Evolutionary conservation across 768 basidiomycete genomes (phyloP), one percentile per base, ranked within the genome.

Genomic region (Leccinellum rugosiceps): DNA sequence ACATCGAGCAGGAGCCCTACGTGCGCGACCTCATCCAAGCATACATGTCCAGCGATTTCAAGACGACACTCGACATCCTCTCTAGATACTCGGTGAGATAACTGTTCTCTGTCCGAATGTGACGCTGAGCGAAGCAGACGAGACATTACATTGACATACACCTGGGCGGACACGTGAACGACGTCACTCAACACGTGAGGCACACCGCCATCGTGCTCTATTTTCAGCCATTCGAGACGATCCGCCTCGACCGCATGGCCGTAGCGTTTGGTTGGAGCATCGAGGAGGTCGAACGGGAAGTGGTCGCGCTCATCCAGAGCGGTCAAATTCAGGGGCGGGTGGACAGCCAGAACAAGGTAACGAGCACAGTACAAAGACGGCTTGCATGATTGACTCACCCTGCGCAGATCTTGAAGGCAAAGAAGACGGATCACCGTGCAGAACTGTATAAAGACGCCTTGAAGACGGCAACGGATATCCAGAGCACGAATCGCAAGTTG

Each of bases 21-120:
- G 69, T 94, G 32, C 84, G 95, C 35, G 94, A 96, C 53, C 81
- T 97, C 44, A 76, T 94, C 53, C 88, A 90, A 58, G 83, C 89
- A 2, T 97, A 93, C 74, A 86, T 94, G 78, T 80, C 80, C 57
- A 94, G 89, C 70, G 84, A 88, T 64, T 98, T 97, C 78, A 92
- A 88, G 67, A 82, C 78, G 6, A 90, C 90, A 8, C 80, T 95
- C 13, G 87, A 88, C 30, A 74, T 92, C 19, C 80, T 98, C 46
- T 78, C 83, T 9, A 78, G 80, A 56, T 84, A 88, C 68, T 90
- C 89, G 28, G 93, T 91, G 65, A 51, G 76, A 63, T 50, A 30
- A 15, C 2, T 14, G 46, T 25, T 45, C 38, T 9, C 3, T 50
- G 1, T 48, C 25, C 15, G 14, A 21, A 8, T 1, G 32, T 48